phyloP scores from a whole-genome alignment of 2,329 filamentous ascomycete species.

The Apiospora aurea region DNA sequence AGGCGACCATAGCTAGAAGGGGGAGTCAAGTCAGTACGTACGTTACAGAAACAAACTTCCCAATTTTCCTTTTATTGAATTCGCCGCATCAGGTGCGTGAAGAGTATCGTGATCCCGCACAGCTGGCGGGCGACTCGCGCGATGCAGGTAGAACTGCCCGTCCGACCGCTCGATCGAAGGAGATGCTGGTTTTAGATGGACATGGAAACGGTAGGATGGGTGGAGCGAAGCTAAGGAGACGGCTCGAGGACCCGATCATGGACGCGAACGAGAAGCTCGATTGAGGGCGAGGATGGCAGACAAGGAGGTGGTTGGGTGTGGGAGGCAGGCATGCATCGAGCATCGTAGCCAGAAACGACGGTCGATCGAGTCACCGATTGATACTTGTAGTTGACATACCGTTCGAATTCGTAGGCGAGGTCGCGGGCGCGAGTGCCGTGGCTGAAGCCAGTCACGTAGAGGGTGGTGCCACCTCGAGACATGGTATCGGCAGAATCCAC shows the following conservation, averaged over 20 bases:
- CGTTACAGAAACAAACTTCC: conserved; percentile 38
- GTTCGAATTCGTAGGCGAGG: conserved; percentile 99
- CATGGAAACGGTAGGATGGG: conserved; percentile 42
- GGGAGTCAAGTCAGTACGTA: conserved; percentile 53
- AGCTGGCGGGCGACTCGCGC: conserved; percentile 46
- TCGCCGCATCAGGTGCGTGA: conserved; percentile 39
- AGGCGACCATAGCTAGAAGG: conserved; percentile 86
- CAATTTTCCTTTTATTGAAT: conserved; percentile 31
- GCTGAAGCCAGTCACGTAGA: conserved; percentile 99
- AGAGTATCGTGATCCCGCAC: conserved; percentile 43
- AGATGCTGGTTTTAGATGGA: conserved; percentile 46
- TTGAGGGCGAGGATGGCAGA: conserved; percentile 37
- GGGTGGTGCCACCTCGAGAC: conserved; percentile 92
- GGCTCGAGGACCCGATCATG: conserved; percentile 50
- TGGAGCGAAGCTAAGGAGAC: conserved; percentile 42
- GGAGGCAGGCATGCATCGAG: conserved; percentile 44
- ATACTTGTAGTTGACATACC: conserved; percentile 79
- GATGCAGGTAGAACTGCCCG: conserved; percentile 44
- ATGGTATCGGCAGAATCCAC: conserved; percentile 55
- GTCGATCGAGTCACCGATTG: conserved; percentile 56
- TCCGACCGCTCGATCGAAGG: conserved; percentile 56
- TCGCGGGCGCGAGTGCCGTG: conserved; percentile 98
- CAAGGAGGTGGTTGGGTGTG: conserved; percentile 39
- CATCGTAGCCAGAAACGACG: conserved; percentile 53
- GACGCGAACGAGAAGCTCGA: conserved; percentile 33